These are phyloP conservation scores for Mortierella polycephala DNA, from an alignment of 371 early-diverging fungal species.

Conservation along the genomic window DNA sequence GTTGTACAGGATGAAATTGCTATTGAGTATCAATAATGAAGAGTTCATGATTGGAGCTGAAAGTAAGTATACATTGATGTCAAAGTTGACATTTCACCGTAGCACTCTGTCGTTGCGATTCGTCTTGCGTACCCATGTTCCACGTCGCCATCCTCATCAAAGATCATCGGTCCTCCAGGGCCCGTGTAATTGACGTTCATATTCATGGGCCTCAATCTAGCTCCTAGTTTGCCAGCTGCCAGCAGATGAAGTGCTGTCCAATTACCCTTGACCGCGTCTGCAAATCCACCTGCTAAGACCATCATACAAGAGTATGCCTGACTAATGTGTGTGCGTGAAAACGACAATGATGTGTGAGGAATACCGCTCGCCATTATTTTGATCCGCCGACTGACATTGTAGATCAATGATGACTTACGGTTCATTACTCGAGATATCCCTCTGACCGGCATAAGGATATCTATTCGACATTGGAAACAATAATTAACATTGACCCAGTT, in stretches of 20 bases:
- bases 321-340: slow-evolving; percentile 1
- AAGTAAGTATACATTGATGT: neutral
- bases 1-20: slow-evolving; percentile 68
- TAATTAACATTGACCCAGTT: neutral
- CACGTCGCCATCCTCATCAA: slow-evolving; percentile 66
- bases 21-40: slow-evolving; percentile 10
- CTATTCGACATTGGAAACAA: slow-evolving; percentile 33
- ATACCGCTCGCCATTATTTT: too few species aligned
- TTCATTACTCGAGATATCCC: slow-evolving; percentile 67
- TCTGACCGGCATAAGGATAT: slow-evolving; percentile 67
- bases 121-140: slow-evolving; percentile 56
- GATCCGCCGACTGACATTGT: neutral
- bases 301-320: slow-evolving; percentile 66
- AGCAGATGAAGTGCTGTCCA: slow-evolving; percentile 53
- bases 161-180: slow-evolving; percentile 67
- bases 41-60: neutral
- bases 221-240: slow-evolving; percentile 57
- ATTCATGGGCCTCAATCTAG: slow-evolving; percentile 55
- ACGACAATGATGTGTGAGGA: too few species aligned
- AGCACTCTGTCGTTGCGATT: neutral
- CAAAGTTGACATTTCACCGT: neutral
- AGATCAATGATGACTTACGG: slow-evolving; percentile 53
- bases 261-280: slow-evolving; percentile 43
- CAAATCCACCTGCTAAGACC: slow-evolving; percentile 65
- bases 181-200: slow-evolving; percentile 69